These are phyloP conservation scores for Brettanomyces nanus DNA, from an alignment of 805 yeast genomes.

Conservation along the genomic window DNA sequence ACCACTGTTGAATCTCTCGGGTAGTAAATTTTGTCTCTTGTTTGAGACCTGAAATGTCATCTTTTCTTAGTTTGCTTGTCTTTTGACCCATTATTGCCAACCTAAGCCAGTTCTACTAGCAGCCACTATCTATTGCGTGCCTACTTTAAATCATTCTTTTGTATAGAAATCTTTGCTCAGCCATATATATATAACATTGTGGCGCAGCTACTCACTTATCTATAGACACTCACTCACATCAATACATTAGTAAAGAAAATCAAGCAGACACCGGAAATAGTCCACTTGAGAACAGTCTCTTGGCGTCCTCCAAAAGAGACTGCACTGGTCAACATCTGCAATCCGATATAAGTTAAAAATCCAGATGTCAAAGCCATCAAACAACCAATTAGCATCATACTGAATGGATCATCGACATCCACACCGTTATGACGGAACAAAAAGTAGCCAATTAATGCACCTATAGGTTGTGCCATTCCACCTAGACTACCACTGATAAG, in stretches of 20 bases:
- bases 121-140: no score
- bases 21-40: conserved; percentile 87
- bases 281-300: conserved; percentile 49
- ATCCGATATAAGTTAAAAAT: conserved; percentile 68
- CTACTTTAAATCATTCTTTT: no score
- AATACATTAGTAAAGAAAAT: conserved; percentile 41
- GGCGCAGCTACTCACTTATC: no score
- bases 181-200: no score
- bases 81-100: conserved; percentile 99
- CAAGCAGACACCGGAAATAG: conserved; percentile 48
- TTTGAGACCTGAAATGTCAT: conserved; percentile 75
- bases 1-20: conserved; percentile 96
- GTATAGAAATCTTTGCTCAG: background rate
- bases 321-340: conserved; percentile 82
- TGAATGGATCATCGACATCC: conserved; percentile 27
- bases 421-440: conserved; percentile 35
- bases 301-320: conserved; percentile 72
- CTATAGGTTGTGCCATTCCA: conserved; percentile 81
- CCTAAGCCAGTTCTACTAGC: no score
- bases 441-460: conserved; percentile 65
- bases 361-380: conserved; percentile 75
- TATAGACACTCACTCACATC: no score
- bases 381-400: conserved; percentile 46
- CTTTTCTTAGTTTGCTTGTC: conserved; percentile 85
- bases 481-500: conserved; percentile 63